Evolutionary conservation across 116 monocot genomes (phyloP), one percentile per base, ranked within the genome.

Genomic region (Thalassia testudinum): DNA sequence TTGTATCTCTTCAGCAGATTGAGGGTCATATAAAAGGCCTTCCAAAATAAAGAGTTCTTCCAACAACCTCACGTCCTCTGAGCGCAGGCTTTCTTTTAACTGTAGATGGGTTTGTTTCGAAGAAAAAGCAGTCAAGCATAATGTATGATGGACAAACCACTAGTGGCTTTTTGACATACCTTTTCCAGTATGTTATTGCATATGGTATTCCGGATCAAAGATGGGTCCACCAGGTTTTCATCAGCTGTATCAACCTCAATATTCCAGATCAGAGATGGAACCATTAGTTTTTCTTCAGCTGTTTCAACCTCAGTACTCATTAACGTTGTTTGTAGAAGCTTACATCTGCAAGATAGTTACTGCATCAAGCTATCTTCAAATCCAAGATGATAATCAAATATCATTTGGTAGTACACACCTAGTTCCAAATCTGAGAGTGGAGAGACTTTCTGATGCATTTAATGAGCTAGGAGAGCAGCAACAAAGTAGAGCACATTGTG

Each of bases 401-500:
- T n/a, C 24, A 20, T n/a, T 24, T 52, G 11, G 20, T 5, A 1
- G 60, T 20, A 56, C 71, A 56, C 75, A 64, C 90, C 90, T 91
- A 37, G 85, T 75, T 47, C 90, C 90, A 66, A 91, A 91, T 8
- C 90, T 75, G 49, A 91, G 67, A 22, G 90, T 85, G 15, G 90
- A 91, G 22, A 91, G 60, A 64, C 78, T 84, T 61, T 90, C 90
- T 18, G 73, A 60, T 40, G 75, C 67, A 75, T 91, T 78, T 68
- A 64, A 58, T 10, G 68, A 62, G 43, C 90, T 85, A 19, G 90
- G 85, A 34, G 90, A 91, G 57, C 90, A 84, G 66, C 90, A 91
- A 57, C 90, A 91, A 0, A 91, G 66, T 29, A 91, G 62, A 21
- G 75, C 81, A 29, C 85, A 78, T 62, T 73, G 66, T n/a, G 78